phyloP scores from a whole-genome alignment of 2,329 filamentous ascomycete genomes.

The Trichophyton rubrum region DNA sequence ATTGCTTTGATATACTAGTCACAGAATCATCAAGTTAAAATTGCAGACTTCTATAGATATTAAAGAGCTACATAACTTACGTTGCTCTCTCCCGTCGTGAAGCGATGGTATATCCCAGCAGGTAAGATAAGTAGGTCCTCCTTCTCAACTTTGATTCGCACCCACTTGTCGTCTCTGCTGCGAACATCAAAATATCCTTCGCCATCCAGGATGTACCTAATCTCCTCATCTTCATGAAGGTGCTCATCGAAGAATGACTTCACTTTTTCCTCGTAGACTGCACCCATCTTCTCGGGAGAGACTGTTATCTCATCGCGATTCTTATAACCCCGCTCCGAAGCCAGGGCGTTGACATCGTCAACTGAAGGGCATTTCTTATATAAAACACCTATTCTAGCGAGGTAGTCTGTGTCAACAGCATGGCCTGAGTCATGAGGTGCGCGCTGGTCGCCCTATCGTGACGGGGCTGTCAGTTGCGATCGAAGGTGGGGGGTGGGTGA shows the following conservation, averaged over 20 bases:
- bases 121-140: conserved; percentile 86
- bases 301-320: conserved; percentile 91
- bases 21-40: not conserved
- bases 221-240: conserved; percentile 96
- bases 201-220: conserved; percentile 81
- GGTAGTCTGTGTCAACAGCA: conserved; percentile 50
- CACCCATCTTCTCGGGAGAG: conserved; percentile 73
- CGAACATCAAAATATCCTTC: conserved; percentile 89
- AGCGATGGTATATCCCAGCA: conserved; percentile 91
- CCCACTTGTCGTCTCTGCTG: conserved; percentile 71
- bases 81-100: conserved; percentile 85
- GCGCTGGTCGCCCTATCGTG: conserved; percentile 74
- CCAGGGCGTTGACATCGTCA: conserved; percentile 59
- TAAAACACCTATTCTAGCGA: conserved; percentile 64
- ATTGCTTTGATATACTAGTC: conserved; percentile 83
- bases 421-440: conserved; percentile 76
- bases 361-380: conserved; percentile 59
- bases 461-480: not conserved
- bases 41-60: not conserved
- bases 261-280: conserved; percentile 82
- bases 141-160: conserved; percentile 73
- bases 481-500: not conserved
- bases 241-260: conserved; percentile 92
- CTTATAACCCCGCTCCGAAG: conserved; percentile 66
- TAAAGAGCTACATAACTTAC: conserved; percentile 43